phyloP scores from a whole-genome alignment of 1,139 yeast species.

The Suhomyces choctaworum region DNA sequence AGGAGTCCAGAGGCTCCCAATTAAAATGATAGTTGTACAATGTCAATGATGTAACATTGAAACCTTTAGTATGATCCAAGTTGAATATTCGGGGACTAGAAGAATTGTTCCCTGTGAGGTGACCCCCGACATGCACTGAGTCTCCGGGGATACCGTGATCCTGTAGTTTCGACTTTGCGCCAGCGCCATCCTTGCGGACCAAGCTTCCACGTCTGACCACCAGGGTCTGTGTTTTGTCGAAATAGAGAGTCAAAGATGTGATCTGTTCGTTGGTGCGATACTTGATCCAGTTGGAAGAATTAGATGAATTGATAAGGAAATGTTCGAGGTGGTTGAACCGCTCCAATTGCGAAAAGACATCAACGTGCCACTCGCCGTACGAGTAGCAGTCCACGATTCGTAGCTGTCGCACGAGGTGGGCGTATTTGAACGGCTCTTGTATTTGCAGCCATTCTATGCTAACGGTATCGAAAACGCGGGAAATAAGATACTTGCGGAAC shows the following conservation, averaged over 20 bases:
- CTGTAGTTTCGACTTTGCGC: background rate
- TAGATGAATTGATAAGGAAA: constrained; percentile 34
- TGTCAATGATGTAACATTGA: constrained; percentile 23
- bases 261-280: constrained; percentile 28
- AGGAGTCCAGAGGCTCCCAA: constrained; percentile 26
- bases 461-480: constrained; percentile 26
- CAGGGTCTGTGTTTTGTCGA: constrained; percentile 10
- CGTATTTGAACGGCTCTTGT: constrained; percentile 13
- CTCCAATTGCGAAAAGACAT: constrained; percentile 25
- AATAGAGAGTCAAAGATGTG: constrained; percentile 26
- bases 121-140: constrained; percentile 10
- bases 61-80: constrained; percentile 33
- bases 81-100: constrained; percentile 30
- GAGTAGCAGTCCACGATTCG: constrained; percentile 37
- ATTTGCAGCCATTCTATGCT: constrained; percentile 32
- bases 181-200: constrained; percentile 2
- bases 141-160: constrained; percentile 8
- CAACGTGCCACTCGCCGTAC: constrained; percentile 46
- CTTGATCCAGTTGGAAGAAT: constrained; percentile 46
- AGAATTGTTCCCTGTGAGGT: constrained; percentile 9
- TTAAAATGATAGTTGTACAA: constrained; percentile 35
- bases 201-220: constrained; percentile 6
- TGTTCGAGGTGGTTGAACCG: constrained; percentile 24
- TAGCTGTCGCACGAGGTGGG: constrained; percentile 19
- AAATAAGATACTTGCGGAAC: constrained; percentile 23